Evolutionary conservation across 83 land plant species (phyloP).

Genomic region (Picea abies): DNA sequence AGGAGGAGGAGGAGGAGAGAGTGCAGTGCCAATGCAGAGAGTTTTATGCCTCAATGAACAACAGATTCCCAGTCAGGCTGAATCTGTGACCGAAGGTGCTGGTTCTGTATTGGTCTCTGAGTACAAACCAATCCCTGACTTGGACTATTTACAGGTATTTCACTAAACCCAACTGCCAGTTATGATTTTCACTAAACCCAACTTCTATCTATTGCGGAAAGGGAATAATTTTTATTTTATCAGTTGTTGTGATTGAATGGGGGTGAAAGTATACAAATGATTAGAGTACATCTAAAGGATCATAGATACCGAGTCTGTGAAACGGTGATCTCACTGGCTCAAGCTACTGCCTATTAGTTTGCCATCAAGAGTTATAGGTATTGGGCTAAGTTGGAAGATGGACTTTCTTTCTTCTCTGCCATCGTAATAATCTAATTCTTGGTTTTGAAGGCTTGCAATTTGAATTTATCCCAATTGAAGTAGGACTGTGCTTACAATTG

Average conservation of each 20-base stretch:
- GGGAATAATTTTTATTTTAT: background rate
- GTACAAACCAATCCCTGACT: conserved; percentile 68
- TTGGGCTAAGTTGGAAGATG: background rate
- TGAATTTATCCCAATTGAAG: background rate
- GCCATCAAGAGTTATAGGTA: background rate
- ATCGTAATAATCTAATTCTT: background rate
- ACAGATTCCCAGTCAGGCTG: conserved; percentile 63
- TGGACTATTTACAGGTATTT: conserved; percentile 82
- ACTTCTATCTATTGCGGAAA: background rate
- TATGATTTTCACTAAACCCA: background rate
- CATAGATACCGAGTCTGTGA: background rate
- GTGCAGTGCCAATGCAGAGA: conserved; percentile 21
- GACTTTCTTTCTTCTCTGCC: background rate
- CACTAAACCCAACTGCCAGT: background rate
- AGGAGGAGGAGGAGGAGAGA: conserved; percentile 17
- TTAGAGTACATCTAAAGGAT: background rate
- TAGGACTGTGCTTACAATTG: background rate
- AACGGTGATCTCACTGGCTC: background rate
- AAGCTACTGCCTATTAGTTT: background rate
- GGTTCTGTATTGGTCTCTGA: conserved; percentile 54
- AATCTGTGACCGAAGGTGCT: conserved; percentile 57
- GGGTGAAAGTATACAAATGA: background rate
- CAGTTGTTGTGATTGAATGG: background rate
- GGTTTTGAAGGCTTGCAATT: background rate
- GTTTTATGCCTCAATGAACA: conserved; percentile 30